These are phyloP conservation scores for Trametes cingulata DNA, from an alignment of 768 basidiomycete species.

Conservation along the genomic window DNA sequence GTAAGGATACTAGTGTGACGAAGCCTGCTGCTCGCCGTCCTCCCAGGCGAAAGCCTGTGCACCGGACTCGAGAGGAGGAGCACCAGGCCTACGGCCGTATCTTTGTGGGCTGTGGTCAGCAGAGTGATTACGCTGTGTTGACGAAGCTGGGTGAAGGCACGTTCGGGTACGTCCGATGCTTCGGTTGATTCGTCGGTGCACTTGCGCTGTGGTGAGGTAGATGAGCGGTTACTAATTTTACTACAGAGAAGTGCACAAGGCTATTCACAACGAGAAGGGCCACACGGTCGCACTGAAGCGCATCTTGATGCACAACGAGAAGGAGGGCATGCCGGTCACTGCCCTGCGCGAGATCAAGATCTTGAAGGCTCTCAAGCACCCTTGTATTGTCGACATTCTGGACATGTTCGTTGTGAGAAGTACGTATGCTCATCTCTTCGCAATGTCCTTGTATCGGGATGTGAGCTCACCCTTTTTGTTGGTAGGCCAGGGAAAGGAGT, in stretches of 20 bases:
- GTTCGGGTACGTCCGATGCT: conserved; percentile 70
- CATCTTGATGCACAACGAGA: conserved; percentile 95
- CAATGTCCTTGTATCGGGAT: too few species aligned
- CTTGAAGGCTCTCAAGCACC: conserved; percentile 84
- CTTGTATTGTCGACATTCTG: conserved; percentile 81
- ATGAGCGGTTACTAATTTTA: conserved; percentile 12
- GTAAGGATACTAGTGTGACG: neutral
- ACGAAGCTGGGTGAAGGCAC: conserved; percentile 96
- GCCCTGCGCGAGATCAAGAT: conserved; percentile 97
- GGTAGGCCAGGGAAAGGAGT: conserved; percentile 62
- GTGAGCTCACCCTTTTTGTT: too few species aligned
- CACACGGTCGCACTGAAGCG: conserved; percentile 85
- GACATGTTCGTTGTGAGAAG: conserved; percentile 92
- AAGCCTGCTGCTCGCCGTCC: conserved; percentile 24
- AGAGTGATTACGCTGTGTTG: conserved; percentile 76
- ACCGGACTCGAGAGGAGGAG: conserved; percentile 65
- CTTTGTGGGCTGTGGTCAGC: conserved; percentile 69
- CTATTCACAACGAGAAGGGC: conserved; percentile 61
- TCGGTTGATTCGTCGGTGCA: neutral
- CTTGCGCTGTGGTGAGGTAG: neutral
- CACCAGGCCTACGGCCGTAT: conserved; percentile 62
- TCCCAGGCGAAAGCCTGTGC: conserved; percentile 43
- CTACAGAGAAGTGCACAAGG: conserved; percentile 87
- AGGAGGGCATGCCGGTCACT: conserved; percentile 96
- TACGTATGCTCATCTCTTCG: conserved; percentile 36